Conservation (phyloP, 306 rosid genomes). For the Quillaja saponaria region DNA sequence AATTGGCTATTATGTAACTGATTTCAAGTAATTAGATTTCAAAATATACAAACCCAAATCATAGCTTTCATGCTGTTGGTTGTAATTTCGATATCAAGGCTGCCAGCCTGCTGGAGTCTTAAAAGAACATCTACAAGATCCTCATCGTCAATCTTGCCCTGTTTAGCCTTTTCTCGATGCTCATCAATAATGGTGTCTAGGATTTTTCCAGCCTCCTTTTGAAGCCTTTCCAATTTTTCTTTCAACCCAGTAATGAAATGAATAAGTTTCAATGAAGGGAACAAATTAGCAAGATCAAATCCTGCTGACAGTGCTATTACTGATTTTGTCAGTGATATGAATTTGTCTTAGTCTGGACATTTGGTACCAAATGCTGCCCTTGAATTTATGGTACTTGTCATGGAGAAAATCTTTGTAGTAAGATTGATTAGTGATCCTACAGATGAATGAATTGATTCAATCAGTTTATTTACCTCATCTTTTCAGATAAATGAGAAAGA, state of each 20-base stretch:
- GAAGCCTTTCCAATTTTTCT: conserved; percentile 25
- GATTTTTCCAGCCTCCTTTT: conserved; percentile 25
- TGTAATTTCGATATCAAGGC: conserved; percentile 31
- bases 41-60: conserved; percentile 39
- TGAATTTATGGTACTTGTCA: background rate
- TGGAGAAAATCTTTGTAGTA: background rate
- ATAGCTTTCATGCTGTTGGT: conserved; percentile 37
- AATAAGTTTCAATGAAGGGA: conserved; percentile 29
- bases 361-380: conserved; percentile 37
- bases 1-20: no score
- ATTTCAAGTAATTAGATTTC: no score
- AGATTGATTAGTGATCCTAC: conserved; percentile 33
- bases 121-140: conserved; percentile 36
- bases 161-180: conserved; percentile 11
- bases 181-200: conserved; percentile 27
- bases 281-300: conserved; percentile 37
- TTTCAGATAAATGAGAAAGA: conserved; percentile 44
- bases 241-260: conserved; percentile 28
- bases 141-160: conserved; percentile 16
- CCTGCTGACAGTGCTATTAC: conserved; percentile 2
- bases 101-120: conserved; percentile 22
- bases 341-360: conserved; percentile 18
- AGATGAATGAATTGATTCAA: conserved; percentile 27
- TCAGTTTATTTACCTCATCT: conserved; percentile 40
- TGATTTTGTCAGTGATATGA: conserved; percentile 10